Percentiles rank a stretch among this genome's conserved stretches.
Conservation (phyloP, 2,329 filamentous ascomycete genomes). For the Endothia cerciana region DNA sequence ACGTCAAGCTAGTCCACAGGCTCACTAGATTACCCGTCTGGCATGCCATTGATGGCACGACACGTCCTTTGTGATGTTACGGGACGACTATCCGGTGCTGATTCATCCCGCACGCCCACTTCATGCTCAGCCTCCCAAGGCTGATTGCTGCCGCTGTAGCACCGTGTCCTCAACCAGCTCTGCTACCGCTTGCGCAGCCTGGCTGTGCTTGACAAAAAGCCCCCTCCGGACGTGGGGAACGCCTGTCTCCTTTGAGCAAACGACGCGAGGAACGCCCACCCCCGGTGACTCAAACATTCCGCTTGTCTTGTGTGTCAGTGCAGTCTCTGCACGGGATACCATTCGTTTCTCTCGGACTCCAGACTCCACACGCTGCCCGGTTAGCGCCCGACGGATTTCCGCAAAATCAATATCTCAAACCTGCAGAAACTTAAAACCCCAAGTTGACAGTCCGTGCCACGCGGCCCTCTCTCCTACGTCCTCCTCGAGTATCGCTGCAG, state of each 20-base stretch:
- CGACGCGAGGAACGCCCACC: neutral
- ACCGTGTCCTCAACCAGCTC: neutral
- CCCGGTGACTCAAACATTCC: neutral
- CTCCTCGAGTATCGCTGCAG: slow-evolving; percentile 13
- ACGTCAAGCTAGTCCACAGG: neutral
- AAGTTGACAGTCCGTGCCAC: slow-evolving; percentile 17
- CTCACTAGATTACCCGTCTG: neutral
- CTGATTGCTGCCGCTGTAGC: neutral
- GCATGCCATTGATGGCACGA: neutral
- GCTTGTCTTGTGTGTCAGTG: neutral
- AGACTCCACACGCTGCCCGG: slow-evolving; percentile 28
- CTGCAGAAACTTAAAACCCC: slow-evolving; percentile 26
- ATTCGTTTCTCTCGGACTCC: slow-evolving; percentile 22
- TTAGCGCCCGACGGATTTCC: slow-evolving; percentile 24
- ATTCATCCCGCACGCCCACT: neutral
- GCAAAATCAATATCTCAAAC: slow-evolving; percentile 25
- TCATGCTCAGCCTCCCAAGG: neutral
- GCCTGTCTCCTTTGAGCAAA: neutral
- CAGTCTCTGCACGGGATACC: slow-evolving; percentile 2
- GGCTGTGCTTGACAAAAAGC: neutral
- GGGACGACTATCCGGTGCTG: neutral
- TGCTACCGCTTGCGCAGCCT: neutral
- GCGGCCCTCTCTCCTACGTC: slow-evolving; percentile 3
- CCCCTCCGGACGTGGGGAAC: neutral
- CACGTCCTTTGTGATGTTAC: neutral